Base-by-base conservation (phyloP, 371 early-diverging fungal genomes). In the Actinomortierella ambigua region DNA sequence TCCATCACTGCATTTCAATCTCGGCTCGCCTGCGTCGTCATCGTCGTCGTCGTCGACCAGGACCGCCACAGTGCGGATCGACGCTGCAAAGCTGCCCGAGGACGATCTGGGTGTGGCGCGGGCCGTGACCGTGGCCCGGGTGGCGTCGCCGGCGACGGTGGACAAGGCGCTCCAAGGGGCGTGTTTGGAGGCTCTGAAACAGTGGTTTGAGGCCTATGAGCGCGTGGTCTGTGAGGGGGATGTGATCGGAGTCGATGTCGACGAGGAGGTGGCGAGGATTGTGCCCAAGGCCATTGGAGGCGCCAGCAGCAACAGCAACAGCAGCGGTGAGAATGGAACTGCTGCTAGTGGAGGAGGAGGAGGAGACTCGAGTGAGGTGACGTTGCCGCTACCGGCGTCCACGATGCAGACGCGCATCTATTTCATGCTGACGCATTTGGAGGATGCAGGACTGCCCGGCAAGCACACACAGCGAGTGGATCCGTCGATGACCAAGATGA, bases 141-240 rank as follows among this genome's bases (percentile, higher is more conserved):
- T 95, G 2, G 90, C 94, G 0, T 89, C 93, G 3, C 88, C 91
- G 2, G 61, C 85, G 4, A 87, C 90, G 0, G 88, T 87, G 58
- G 89, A 92, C 59, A 88, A 87, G 59, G 79, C 84, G 9, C 52
- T 91, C 5, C 88, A 93, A 62, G 71, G 79, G 0, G 81, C 83
- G 1, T 82, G 84, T 40, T 63, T 91, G 23, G 85, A 85, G 24
- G 87, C 86, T 2, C 66, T 92, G 24, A 85, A 86, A 62, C 64
- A 71, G 9, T 90, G 89, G 91, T 90, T 93, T 57, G 86, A 83
- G 60, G 81, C 73, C 24, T 80, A 80, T n/a, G 81, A 86, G 40
- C 80, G 91, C 13, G 83, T 91, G 3, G 88, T 93, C 17, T 83
- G 89, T 57, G 80, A 90, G 43, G 90, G 87, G 1, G 93, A 93